Base-by-base conservation (phyloP, 2,329 filamentous ascomycete species). In the Aspergillus sp. region DNA sequence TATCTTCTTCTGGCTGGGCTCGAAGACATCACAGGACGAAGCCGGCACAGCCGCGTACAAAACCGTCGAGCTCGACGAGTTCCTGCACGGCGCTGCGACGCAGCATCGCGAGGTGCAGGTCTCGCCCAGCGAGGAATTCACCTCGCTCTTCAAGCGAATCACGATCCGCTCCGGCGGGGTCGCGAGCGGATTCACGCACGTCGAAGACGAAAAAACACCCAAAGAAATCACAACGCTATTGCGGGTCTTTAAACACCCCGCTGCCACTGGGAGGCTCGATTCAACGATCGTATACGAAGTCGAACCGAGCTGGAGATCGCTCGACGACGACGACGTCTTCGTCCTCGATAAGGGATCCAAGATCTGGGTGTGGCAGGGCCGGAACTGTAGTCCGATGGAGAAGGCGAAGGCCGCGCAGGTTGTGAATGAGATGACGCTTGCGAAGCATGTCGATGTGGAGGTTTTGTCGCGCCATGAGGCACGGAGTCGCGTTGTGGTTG, bases 301-400 rank as follows among this genome's bases (percentile, higher is more conserved):
- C 1, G 82, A 85, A 64, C 86, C 87, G 3, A 82, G 78, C 0
- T 88, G 85, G 83, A 68, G 78, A 67, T 89, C 85, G 68, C 80
- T 90, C 34, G 87, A 90, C 66, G 87, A 89, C 61, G 79, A 56
- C n/a, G 88, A 91, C 68, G 88, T 90, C 2, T 90, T 90, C 66
- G 79, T 90, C 15, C 74, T 90, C 48, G 88, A 90, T 66, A 81
- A 81, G 56, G 83, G 83, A 25, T 79, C 84, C 54, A 89, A 89
- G 77, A 87, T 90, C 66, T 89, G 85, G 82, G 85, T 89, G 4
- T 91, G 88, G 88, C 88, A 90, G 76, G 88, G 88, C 54, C 82
- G 81, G 68, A 81, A 81, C 47, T 88, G 86, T 71, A 87, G 84
- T 51, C 88, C 87, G 0, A 89, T 89, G 85, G 88, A 91, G 70